Base-by-base conservation (phyloP, 331 rosid genomes). In the Phaseolus coccineus region DNA sequence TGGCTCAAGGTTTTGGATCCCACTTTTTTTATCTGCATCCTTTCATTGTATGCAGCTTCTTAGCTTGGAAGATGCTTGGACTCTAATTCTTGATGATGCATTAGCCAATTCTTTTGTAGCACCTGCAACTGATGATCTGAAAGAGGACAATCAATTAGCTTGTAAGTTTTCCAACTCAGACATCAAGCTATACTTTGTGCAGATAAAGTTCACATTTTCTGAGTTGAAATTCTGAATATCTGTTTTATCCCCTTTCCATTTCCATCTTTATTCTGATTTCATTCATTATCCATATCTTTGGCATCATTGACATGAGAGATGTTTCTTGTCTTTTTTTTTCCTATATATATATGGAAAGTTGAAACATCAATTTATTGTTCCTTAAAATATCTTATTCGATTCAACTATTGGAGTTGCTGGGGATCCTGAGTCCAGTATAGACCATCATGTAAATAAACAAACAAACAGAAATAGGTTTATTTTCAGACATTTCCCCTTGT, bases 81-180 rank as follows among this genome's bases (percentile, higher is more conserved):
- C 93, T 42, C 84, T 96, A 67, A 84, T 93, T 86, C 93, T 95
- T 35, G 99, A 95, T 71, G 99, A 95, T 65, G 98, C 98, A 58
- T 77, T 95, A 70, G 94, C 98, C 67, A 95, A 95, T 81, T 95
- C 98, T 48, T 95, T 95, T 75, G 16, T 95, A 30, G 97, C 99
- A 69, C 99, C 98, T 1, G 92, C 67, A 31, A 93, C 98, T 12
- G 97, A 93, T 50, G 89, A 95, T 80, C 84, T 95, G 65, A 89
- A 88, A 84, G 97, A 90, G 14, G 99, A 95, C 84, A 80, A 72
- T 66, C 99, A 93, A 87, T 77, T 95, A 72, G 71, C 81, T 51
- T 88, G 99, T 95, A 88, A 90, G 99, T 79, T 75, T 77, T 82
- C 30, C 42, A 28, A 19, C 22, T 77, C 46, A 10, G 67, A 62